Evolutionary conservation across 2,329 filamentous ascomycete genomes (phyloP), one percentile per base, ranked within the genome.

Genomic region (Fusarium sp.): DNA sequence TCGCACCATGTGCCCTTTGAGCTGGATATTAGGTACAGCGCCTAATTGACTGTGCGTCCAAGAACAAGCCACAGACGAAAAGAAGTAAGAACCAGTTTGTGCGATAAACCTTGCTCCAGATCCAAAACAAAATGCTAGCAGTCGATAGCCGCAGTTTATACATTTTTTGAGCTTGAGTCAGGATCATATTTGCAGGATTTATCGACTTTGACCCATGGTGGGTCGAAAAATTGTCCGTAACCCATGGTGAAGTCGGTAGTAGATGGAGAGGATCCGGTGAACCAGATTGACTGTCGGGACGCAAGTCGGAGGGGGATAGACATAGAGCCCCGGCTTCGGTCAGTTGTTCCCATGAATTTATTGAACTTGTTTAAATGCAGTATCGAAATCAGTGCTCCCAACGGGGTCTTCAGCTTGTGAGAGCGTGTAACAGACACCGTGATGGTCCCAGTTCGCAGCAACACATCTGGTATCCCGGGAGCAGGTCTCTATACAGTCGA

Each of bases 11-110:
- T 24, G 22, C 7, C 22, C 22, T 5, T 24, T 24, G 5, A 24
- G 3, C 22, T 31, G 56, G 17, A 61, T 33, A 43, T 34, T 55
- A 6, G 57, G n/a, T 1, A 42, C 10, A 17, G 28, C 42, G 14
- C 61, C 34, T 40, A 31, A 61, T 14, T 43, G 18, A 5, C 20
- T n/a, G 26, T 63, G 57, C 10, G 56, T 46, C 59, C 57, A 63
- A 26, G 46, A 34, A 11, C 56, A 63, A 6, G 42, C 55, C 22
- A 61, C 34, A n/a, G 40, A 46, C 7, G 34, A 36, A 14, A 31
- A 34, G 4, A 5, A 20, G 5, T 38, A 63, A 2, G 5, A 45
- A 18, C 17, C 48, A 4, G n/a, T 51, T 6, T 31, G 14, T 8
- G 18, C 5, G 20, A 26, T 17, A 38, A 11, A 6, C 10, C 17